These are phyloP conservation scores for Salinomyces thailandicus DNA, from an alignment of 2,329 filamentous ascomycete genomes.

Conservation along the genomic window DNA sequence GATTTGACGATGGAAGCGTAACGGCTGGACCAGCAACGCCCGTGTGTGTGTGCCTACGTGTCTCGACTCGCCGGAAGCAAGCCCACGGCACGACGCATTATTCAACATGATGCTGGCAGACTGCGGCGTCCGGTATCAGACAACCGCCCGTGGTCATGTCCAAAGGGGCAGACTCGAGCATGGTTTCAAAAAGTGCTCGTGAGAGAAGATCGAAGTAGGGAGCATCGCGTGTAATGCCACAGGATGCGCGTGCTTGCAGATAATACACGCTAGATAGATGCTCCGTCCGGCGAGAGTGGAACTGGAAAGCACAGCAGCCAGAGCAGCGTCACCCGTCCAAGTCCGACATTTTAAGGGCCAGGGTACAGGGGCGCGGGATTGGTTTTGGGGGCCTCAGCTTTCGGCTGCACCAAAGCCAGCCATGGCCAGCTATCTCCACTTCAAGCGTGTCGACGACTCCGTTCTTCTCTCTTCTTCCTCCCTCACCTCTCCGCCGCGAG, in stretches of 20 bases:
- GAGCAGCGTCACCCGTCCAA: background rate
- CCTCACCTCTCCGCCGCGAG: constrained; percentile 1
- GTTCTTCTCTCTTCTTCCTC: background rate
- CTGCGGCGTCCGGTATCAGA: no score
- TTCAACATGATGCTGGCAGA: background rate
- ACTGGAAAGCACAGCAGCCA: no score
- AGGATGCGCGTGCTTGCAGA: background rate
- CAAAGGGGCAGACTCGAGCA: no score
- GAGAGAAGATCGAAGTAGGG: no score
- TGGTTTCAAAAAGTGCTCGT: background rate
- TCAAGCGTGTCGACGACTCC: constrained; percentile 1
- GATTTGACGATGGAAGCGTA: constrained; percentile 4
- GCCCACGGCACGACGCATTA: background rate
- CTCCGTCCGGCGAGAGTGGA: no score
- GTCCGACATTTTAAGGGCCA: background rate
- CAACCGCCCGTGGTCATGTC: no score
- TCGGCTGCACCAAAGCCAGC: no score
- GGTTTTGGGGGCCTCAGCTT: no score
- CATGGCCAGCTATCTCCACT: constrained; percentile 1
- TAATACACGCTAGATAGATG: constrained; percentile 1
- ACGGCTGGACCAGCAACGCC: no score
- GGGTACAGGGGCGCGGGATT: background rate
- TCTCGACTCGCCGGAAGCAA: constrained; percentile 1
- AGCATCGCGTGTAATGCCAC: background rate
- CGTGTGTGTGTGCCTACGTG: background rate